Base-by-base conservation (phyloP, 495 filamentous ascomycete species). In the Lophiostoma macrostomum region DNA sequence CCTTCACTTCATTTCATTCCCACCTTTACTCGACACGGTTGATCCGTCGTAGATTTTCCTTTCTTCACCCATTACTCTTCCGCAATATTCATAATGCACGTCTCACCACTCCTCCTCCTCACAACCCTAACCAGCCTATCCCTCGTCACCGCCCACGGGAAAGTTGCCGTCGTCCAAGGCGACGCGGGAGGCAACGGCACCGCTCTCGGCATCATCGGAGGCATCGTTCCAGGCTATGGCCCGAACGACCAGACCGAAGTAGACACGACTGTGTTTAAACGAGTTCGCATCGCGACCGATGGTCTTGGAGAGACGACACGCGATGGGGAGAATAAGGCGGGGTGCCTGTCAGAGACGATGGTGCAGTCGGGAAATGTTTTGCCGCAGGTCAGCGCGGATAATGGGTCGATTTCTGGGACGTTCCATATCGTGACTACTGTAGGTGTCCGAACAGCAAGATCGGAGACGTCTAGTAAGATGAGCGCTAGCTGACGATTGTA, bases 361-460 rank as follows among this genome's bases (percentile, higher is more conserved):
- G 37, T 27, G 24, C 38, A 32, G 38, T 16, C 20, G 1, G 49
- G 49, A 2, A 4, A 16, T n/a, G 36, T 29, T 2, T 29, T 52
- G 28, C 49, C 49, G 13, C 49, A 52, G 24, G 49, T 52, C 18
- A 52, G 49, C 28, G 37, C n/a, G 4, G 16, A 24, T 11, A 25
- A 19, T 2, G 49, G 49, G 1, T 42, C 18, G 4, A 35, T 52
- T 19, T 5, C 37, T 14, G 49, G 49, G 19, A 43, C 38, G 7
- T 52, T 52, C 19, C 49, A 52, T 18, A 43, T 52, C 38, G 38
- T 52, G 1, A 52, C 49, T 2, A 52, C 49, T 29, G 49, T 52
- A 42, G 10, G 35, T 16, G 19, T 18, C 6, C 36, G 7, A 8
- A 8, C 8, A 39, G 10, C 19, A 16, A 19, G 7, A 18, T 18